A percentile compares a stretch with the other conserved stretches of the same genome.
Evolutionary conservation across 768 basidiomycete genomes (phyloP).

Genomic region (Psilocybe subaeruginosa): DNA sequence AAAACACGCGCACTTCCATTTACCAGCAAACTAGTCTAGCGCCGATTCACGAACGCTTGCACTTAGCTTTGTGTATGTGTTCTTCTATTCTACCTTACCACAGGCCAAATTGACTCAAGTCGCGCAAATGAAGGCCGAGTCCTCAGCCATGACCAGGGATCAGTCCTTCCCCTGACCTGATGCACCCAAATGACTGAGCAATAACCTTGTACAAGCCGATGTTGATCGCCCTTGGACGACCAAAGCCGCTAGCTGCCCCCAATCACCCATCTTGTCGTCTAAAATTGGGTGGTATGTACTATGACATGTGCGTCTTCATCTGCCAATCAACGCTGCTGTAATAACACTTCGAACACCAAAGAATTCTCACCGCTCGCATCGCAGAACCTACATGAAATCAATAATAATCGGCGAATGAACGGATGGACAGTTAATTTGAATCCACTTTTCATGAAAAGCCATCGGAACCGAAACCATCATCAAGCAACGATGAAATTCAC

Average conservation of each 20-base stretch:
- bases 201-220: not conserved
- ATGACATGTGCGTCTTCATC: not conserved
- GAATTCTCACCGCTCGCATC: not conserved
- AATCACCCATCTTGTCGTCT: not conserved
- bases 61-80: too few relatives aligned
- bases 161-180: not conserved
- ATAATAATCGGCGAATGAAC: not conserved
- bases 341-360: not conserved
- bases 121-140: not conserved
- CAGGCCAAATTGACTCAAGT: slow-evolving; percentile 9
- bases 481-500: not conserved
- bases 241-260: not conserved
- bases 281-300: not conserved
- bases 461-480: not conserved
- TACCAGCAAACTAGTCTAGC: not conserved
- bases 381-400: not conserved
- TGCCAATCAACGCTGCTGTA: not conserved
- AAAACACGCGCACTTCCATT: not conserved
- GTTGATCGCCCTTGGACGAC: not conserved
- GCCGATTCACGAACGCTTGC: too few relatives aligned
- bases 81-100: not conserved
- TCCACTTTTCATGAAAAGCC: not conserved
- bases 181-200: not conserved
- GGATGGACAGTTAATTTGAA: not conserved
- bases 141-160: not conserved